Evolutionary conservation across 2,329 filamentous ascomycete genomes (phyloP).

Genomic region (Fusarium mangiferae): DNA sequence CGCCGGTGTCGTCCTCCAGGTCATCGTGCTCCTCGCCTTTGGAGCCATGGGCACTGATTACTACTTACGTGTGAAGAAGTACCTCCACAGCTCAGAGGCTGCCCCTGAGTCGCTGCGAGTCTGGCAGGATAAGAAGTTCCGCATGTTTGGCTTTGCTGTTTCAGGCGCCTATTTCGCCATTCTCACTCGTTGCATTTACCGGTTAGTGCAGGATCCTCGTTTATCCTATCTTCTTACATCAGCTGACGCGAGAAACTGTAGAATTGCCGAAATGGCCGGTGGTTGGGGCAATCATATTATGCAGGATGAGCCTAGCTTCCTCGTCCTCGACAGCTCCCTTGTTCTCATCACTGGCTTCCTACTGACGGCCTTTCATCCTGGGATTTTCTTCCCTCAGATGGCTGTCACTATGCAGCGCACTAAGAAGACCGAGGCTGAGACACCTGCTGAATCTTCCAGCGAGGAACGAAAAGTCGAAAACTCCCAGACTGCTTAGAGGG

Average conservation of each 20-base stretch:
- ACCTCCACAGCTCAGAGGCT: conserved; percentile 49
- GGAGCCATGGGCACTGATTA: conserved; percentile 59
- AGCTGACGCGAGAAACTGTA: conserved; percentile 42
- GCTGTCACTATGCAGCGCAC: conserved; percentile 43
- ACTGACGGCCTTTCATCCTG: conserved; percentile 65
- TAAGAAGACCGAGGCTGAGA: conserved; percentile 38
- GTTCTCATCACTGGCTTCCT: conserved; percentile 61
- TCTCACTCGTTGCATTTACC: conserved; percentile 64
- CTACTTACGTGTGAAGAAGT: conserved; percentile 53
- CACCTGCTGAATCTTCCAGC: conserved; percentile 42
- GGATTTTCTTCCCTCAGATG: conserved; percentile 67
- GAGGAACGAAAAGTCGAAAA: conserved; percentile 42
- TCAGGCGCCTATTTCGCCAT: conserved; percentile 57
- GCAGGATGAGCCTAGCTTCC: conserved; percentile 69
- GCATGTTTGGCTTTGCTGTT: conserved; percentile 58
- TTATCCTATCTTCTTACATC: neutral
- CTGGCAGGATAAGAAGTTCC: conserved; percentile 57
- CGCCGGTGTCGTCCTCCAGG: conserved; percentile 65
- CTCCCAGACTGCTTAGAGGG: conserved; percentile 24
- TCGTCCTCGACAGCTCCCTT: conserved; percentile 65
- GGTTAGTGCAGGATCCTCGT: conserved; percentile 49
- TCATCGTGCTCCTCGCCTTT: conserved; percentile 60
- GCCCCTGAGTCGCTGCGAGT: conserved; percentile 47
- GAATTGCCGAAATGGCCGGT: conserved; percentile 71
- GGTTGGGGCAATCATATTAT: conserved; percentile 73